phyloP scores from a whole-genome alignment of 768 basidiomycete genomes.

The Cytidiella melzeri region DNA sequence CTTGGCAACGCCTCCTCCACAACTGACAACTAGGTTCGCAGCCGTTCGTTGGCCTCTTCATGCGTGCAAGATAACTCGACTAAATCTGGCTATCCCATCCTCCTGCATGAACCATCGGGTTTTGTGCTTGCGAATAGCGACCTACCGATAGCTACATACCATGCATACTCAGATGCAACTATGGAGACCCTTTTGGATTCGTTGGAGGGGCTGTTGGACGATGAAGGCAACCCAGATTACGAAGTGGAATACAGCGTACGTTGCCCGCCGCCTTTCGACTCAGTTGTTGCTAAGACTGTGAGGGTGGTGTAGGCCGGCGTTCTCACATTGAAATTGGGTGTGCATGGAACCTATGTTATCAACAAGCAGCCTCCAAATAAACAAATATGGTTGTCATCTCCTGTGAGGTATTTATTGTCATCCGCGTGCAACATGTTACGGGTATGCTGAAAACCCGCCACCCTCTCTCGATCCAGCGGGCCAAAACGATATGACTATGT shows the following conservation, averaged over 20 bases:
- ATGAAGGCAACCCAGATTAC: conserved; percentile 43
- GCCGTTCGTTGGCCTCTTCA: not conserved
- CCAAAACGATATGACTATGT: conserved; percentile 89
- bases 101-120: not conserved
- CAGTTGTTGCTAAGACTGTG: not conserved
- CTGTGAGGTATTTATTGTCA: conserved; percentile 72
- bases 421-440: too few species aligned
- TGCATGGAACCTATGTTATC: conserved; percentile 85
- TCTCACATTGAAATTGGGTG: conserved; percentile 70
- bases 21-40: conserved; percentile 47
- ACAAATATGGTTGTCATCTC: conserved; percentile 94
- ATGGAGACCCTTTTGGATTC: conserved; percentile 75
- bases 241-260: conserved; percentile 90
- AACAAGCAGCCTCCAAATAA: conserved; percentile 98
- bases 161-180: conserved; percentile 62
- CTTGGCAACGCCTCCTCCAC: conserved; percentile 50
- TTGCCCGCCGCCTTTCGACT: conserved; percentile 6
- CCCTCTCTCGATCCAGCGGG: conserved; percentile 55
- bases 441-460: too few species aligned
- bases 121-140: conserved; percentile 27
- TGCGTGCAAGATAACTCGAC: not conserved
- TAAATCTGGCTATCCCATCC: conserved; percentile 7
- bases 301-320: conserved; percentile 73
- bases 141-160: conserved; percentile 62
- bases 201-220: conserved; percentile 69